These are phyloP conservation scores for Berberis vulgaris DNA, from an alignment of 164 flowering plant species.

Conservation along the genomic window DNA sequence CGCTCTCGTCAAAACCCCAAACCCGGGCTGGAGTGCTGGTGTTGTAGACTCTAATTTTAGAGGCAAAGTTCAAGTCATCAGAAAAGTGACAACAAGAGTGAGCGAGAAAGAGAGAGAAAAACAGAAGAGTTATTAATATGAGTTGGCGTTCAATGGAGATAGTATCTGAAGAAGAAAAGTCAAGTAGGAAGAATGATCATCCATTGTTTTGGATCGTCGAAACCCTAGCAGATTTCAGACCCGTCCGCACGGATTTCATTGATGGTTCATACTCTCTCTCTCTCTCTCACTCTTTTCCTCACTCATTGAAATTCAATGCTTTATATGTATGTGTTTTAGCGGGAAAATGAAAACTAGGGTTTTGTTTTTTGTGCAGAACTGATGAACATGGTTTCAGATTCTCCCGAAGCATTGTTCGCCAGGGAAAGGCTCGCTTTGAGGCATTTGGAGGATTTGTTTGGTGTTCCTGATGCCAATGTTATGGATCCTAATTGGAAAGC, in stretches of 20 bases:
- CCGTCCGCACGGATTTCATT: background rate
- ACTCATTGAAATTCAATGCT: background rate
- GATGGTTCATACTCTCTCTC: background rate
- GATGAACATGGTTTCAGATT: conserved; percentile 24
- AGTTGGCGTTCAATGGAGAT: too few species aligned
- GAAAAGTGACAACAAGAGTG: too few species aligned
- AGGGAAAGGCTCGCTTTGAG: conserved; percentile 48
- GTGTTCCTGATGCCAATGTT: background rate
- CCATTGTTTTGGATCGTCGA: background rate
- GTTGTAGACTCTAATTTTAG: too few species aligned
- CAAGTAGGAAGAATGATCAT: background rate
- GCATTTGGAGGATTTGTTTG: conserved; percentile 36
- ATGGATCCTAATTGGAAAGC: too few species aligned
- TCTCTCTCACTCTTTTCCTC: too few species aligned
- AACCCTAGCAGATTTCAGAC: background rate
- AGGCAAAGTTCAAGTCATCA: too few species aligned
- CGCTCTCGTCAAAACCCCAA: too few species aligned
- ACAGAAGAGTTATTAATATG: too few species aligned
- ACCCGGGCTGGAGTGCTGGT: too few species aligned
- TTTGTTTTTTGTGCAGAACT: conserved; percentile 26
- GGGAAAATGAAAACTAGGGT: background rate
- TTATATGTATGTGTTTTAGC: background rate
- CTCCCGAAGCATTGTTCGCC: conserved; percentile 19
- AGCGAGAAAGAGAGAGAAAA: too few species aligned
- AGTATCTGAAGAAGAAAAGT: too few species aligned